A percentile compares a stretch with the other conserved stretches of the same genome.
phyloP scores from a whole-genome alignment of 2,329 filamentous ascomycete genomes.

The Cytospora schulzeri region DNA sequence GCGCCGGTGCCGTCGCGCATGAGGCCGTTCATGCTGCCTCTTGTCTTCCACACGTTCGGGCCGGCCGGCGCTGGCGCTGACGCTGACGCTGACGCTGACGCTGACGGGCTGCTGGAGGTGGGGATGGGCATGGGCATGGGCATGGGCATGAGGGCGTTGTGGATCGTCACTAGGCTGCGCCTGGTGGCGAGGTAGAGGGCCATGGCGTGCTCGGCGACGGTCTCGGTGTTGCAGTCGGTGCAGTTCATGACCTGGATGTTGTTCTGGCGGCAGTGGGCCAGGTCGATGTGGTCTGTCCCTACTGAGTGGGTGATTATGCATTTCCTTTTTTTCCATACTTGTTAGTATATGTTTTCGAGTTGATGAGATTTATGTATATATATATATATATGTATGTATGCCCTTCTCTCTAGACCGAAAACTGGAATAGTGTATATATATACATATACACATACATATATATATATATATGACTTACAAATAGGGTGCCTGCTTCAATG shows the following conservation, averaged over 20 bases:
- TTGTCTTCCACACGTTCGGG: conserved; percentile 28
- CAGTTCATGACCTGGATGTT: conserved; percentile 32
- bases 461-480: too few species aligned
- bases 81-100: too few species aligned
- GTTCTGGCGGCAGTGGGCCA: conserved; percentile 29
- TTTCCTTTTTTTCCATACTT: too few species aligned
- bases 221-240: conserved; percentile 30
- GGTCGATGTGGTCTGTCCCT: conserved; percentile 33
- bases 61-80: conserved; percentile 4
- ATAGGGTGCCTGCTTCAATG: conserved; percentile 30
- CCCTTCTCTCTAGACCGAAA: too few species aligned
- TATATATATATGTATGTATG: too few species aligned
- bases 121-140: too few species aligned
- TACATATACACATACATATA: too few species aligned
- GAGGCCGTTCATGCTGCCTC: conserved; percentile 18
- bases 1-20: conserved; percentile 18
- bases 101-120: too few species aligned
- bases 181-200: conserved; percentile 32
- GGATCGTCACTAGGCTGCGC: conserved; percentile 30
- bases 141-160: conserved; percentile 30
- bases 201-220: conserved; percentile 33
- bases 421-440: too few species aligned
- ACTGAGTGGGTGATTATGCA: conserved; percentile 33
- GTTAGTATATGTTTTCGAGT: too few species aligned
- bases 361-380: too few species aligned